These are phyloP conservation scores for Ustilago vetiveriae DNA, from an alignment of 1,284 basidiomycete species.

Conservation along the genomic window DNA sequence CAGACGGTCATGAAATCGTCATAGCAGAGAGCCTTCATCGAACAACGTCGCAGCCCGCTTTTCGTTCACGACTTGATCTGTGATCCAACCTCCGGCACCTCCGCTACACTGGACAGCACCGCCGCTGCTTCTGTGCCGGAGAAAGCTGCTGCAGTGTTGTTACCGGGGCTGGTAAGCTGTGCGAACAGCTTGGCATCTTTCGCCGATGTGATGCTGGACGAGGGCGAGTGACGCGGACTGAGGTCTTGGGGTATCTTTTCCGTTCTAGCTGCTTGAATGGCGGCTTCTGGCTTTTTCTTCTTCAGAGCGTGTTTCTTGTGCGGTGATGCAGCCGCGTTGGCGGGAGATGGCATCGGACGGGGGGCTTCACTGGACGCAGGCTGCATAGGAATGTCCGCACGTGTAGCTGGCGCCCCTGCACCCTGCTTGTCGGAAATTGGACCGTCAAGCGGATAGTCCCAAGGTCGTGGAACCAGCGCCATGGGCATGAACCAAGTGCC, in stretches of 20 bases:
- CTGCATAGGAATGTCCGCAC: neutral
- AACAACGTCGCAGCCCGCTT: neutral
- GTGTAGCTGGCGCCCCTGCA: conserved; percentile 1
- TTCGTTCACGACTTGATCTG: conserved; percentile 20
- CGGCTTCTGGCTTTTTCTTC: conserved; percentile 28
- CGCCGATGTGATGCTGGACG: conserved; percentile 21
- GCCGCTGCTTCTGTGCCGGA: conserved; percentile 3
- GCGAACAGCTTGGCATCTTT: conserved; percentile 13
- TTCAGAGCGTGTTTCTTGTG: conserved; percentile 26
- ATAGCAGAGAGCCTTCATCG: neutral
- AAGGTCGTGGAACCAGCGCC: conserved; percentile 46
- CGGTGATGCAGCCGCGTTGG: neutral
- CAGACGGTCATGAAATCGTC: neutral
- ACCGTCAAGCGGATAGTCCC: conserved; percentile 48
- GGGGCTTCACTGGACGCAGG: neutral
- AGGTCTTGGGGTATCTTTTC: conserved; percentile 30
- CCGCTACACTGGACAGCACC: conserved; percentile 23
- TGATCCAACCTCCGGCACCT: conserved; percentile 27
- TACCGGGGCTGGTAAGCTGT: neutral
- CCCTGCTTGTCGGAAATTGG: neutral
- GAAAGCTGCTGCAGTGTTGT: neutral
- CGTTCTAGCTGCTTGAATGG: conserved; percentile 21
- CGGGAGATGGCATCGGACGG: neutral
- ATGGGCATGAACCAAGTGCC: conserved; percentile 59
- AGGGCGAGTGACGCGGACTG: conserved; percentile 22